Base-by-base conservation (phyloP, 2,329 filamentous ascomycete genomes). In the Lasiodiplodia sp. region DNA sequence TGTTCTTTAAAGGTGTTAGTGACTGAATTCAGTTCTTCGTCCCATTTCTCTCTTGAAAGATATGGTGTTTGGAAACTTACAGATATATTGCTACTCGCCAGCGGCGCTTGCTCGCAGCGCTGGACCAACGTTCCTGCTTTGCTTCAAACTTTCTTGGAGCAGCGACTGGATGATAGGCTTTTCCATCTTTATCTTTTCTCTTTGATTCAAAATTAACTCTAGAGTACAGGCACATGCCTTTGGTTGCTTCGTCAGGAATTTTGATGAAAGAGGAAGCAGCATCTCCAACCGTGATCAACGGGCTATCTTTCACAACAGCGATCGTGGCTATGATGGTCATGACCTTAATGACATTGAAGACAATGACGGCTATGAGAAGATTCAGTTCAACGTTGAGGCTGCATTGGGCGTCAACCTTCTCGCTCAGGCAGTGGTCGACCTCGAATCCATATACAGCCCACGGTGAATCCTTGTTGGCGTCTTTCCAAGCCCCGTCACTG, bases 271-370 rank as follows among this genome's bases (percentile, higher is more conserved):
- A 72, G 7, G 70, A 68, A 0, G 73, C 67, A 1, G 73, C 73
- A 55, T 76, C 74, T 3, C 73, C 74, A 56, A 76, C 71, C 0
- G 71, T 73, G 44, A 73, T 70, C 1, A 76, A 67, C 3, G 74
- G 73, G 34, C 34, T 23, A n/a, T 58, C 64, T 40, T 1, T 28
- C 28, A 28, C 28, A 28, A 28, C 28, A 28, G 6, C 1, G 28
- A 28, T 28, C 28, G 28, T 28, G 28, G 25, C 23, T 18, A 37
- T 56, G 40, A 18, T 44, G 12, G 23, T 37, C 53, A n/a, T 25
- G 47, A 23, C 47, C 7, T 10, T 25, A 2, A 18, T 3, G 16
- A 47, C 10, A 6, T 66, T 66, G 51, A 66, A 47, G 5, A 47
- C 25, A 16, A 55, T 56, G 1, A 66, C 52, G 11, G 57, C 52